Evolutionary conservation across 768 basidiomycete species (phyloP).

Genomic region (Cystobasidium onofrii): DNA sequence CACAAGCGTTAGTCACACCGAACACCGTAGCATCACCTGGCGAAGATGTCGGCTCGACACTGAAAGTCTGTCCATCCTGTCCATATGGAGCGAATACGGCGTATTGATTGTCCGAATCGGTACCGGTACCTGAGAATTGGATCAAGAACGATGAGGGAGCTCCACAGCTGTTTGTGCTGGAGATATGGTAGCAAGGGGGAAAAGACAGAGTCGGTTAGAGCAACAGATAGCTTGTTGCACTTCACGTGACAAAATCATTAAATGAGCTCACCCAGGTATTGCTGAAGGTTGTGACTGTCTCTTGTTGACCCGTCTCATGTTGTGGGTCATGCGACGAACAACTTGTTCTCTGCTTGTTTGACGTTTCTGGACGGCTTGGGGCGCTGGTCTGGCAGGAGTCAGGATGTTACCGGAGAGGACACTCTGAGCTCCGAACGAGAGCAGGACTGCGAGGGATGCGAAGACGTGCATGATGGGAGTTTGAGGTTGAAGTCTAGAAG

Average conservation of each 20-base stretch:
- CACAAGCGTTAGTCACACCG: conserved; percentile 6
- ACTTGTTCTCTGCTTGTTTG: conserved; percentile 26
- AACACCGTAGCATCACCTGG: neutral
- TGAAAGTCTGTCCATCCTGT: neutral
- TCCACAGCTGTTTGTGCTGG: neutral
- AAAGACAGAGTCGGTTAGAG: neutral
- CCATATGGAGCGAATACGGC: neutral
- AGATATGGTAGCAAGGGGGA: neutral
- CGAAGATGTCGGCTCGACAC: neutral
- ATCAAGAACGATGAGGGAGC: neutral
- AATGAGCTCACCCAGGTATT: neutral
- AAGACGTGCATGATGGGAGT: conserved; percentile 17
- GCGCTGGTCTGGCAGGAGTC: neutral
- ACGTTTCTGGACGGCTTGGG: neutral
- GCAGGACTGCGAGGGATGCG: conserved; percentile 8
- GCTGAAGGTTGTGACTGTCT: conserved; percentile 9
- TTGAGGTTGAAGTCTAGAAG: neutral
- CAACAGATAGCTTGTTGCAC: neutral
- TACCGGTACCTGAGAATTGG: conserved; percentile 1
- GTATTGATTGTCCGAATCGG: neutral
- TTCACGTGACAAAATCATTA: neutral
- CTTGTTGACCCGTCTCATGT: conserved; percentile 12
- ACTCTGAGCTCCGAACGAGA: neutral
- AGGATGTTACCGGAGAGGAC: neutral
- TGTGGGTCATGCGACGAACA: conserved; percentile 15